A percentile compares a stretch with the other conserved stretches of the same genome.
Conservation (phyloP, 2,329 filamentous ascomycete species). For the Trichocomaceae sp. region DNA sequence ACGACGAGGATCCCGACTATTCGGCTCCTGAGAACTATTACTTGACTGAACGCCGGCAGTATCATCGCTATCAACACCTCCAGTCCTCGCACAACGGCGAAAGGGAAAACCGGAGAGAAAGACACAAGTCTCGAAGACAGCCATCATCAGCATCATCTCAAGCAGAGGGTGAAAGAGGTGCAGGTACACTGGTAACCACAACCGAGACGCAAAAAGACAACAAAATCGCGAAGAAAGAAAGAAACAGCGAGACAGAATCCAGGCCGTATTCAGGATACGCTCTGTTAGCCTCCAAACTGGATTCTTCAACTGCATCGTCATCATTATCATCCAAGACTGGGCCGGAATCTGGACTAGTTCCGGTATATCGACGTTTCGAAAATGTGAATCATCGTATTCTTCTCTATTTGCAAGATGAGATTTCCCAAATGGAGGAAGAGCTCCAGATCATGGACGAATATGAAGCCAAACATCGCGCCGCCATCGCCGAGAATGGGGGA, state of each 20-base stretch:
- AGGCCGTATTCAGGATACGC: constrained; percentile 29
- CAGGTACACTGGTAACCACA: constrained; percentile 5
- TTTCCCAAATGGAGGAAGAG: constrained; percentile 72
- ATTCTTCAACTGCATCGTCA: constrained; percentile 16
- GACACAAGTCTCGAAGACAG: constrained; percentile 19
- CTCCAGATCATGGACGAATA: constrained; percentile 62
- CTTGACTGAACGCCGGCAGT: constrained; percentile 17
- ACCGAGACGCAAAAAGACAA: constrained; percentile 1
- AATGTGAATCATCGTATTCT: constrained; percentile 74
- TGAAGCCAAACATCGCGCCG: constrained; percentile 35
- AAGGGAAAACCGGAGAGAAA: constrained; percentile 16
- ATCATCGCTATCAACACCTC: constrained; percentile 15
- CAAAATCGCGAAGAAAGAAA: constrained; percentile 1
- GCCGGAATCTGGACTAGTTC: constrained; percentile 34
- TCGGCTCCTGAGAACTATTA: constrained; percentile 30
- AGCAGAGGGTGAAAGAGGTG: background rate
- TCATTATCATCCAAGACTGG: constrained; percentile 13
- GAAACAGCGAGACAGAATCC: background rate
- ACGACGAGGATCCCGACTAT: constrained; percentile 26
- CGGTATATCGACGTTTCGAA: constrained; percentile 78
- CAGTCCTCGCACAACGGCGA: background rate
- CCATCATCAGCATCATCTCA: constrained; percentile 12
- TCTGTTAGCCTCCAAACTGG: constrained; percentile 28
- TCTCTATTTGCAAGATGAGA: constrained; percentile 77
- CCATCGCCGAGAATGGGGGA: constrained; percentile 25